Evolutionary conservation across 176 grass and related monocot species (phyloP).

Genomic region (Lolium rigidum): DNA sequence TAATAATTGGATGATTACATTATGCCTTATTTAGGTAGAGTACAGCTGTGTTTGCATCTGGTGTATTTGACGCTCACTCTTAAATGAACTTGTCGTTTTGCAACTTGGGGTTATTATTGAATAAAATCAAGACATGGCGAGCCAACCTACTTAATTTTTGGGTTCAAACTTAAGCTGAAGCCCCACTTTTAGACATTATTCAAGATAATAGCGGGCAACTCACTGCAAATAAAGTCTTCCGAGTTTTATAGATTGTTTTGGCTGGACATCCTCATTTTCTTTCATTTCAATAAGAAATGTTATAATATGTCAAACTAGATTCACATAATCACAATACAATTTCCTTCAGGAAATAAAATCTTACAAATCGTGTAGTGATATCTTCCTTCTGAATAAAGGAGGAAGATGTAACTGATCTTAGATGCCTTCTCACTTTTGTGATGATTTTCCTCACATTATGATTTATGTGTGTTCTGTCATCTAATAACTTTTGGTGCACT

Average conservation of each 20-base stretch:
- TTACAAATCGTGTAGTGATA: not conserved
- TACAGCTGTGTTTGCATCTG: too few relatives aligned
- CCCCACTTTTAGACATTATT: not conserved
- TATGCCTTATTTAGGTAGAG: too few relatives aligned
- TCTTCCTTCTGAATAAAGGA: not conserved
- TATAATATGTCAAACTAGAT: not conserved
- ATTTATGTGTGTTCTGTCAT: not conserved
- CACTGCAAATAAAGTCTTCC: not conserved
- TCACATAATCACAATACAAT: not conserved
- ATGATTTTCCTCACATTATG: not conserved
- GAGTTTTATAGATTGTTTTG: not conserved
- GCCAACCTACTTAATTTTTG: too few relatives aligned
- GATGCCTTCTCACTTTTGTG: not conserved
- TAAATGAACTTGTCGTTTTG: conserved; percentile 1
- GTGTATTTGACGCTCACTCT: not conserved
- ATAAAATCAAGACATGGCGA: too few relatives aligned
- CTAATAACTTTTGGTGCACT: not conserved
- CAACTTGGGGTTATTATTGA: not conserved
- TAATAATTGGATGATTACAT: too few relatives aligned
- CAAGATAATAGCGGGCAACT: not conserved
- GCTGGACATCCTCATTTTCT: not conserved
- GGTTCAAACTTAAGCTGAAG: not conserved
- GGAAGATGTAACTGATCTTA: not conserved
- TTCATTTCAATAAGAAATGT: not conserved
- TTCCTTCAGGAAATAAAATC: not conserved